Evolutionary conservation across 2,329 filamentous ascomycete species (phyloP).

Genomic region (Xylaria digitata): DNA sequence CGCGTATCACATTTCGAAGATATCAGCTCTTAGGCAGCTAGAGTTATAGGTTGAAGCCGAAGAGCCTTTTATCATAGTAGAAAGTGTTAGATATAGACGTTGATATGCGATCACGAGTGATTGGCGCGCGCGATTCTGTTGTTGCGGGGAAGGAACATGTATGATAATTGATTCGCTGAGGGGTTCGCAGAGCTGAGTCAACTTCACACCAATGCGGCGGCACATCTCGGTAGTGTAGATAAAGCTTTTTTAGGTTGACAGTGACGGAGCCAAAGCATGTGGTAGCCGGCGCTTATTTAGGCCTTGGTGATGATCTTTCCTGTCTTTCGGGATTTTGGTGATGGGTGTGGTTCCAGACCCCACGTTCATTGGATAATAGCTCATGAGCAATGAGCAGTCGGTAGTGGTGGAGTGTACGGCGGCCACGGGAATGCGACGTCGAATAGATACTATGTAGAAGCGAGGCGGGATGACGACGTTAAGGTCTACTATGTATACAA

Average conservation of each 20-base stretch:
- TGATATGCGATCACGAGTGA: conserved; percentile 10
- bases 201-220: neutral
- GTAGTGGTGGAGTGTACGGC: neutral
- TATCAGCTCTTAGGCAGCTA: neutral
- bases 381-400: neutral
- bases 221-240: neutral
- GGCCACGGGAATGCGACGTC: neutral
- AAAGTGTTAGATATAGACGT: neutral
- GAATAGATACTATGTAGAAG: conserved; percentile 8
- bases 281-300: conserved; percentile 31
- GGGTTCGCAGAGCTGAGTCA: neutral
- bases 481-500: neutral
- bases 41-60: neutral
- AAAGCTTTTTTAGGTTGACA: conserved; percentile 5
- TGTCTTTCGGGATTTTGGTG: neutral
- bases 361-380: conserved; percentile 20
- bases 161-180: conserved; percentile 28
- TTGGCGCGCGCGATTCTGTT: conserved; percentile 35
- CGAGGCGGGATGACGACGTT: conserved; percentile 26
- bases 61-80: neutral
- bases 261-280: conserved; percentile 8
- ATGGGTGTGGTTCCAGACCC: neutral
- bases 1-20: neutral
- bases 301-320: conserved; percentile 6
- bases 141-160: neutral